A percentile compares a stretch with the other conserved stretches of the same genome.
Conservation (phyloP, 2,329 filamentous ascomycete species). For the Didymella segeticola region DNA sequence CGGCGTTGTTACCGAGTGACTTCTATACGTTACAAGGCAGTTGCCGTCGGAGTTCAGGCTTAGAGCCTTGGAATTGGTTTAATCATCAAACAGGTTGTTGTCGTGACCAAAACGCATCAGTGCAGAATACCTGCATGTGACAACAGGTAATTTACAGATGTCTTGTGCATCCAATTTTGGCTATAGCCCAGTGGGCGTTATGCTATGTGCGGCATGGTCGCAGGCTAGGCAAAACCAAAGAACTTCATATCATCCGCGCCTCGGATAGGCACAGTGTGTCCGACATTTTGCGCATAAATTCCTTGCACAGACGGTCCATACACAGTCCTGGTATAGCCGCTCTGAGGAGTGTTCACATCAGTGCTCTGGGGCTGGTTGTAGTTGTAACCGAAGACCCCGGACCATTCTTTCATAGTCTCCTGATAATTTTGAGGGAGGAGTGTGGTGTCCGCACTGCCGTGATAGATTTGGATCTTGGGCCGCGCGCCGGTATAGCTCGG, state of each 20-base stretch:
- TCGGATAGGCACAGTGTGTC: constrained; percentile 45
- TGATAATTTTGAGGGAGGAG: constrained; percentile 62
- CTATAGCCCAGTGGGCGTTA: no score
- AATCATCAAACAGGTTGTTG: no score
- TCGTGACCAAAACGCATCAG: no score
- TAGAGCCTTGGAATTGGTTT: no score
- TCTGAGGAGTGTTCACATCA: constrained; percentile 38
- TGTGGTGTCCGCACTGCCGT: constrained; percentile 60
- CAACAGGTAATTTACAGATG: no score
- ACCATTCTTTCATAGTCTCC: constrained; percentile 55
- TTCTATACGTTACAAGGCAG: no score
- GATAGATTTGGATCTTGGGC: constrained; percentile 65
- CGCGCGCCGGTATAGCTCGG: constrained; percentile 58
- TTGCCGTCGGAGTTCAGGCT: no score
- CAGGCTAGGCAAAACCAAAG: constrained; percentile 26
- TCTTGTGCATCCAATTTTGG: no score
- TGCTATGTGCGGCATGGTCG: no score
- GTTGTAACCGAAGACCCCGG: constrained; percentile 42
- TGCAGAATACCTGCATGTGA: no score
- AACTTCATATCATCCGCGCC: constrained; percentile 46
- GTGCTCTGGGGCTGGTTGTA: constrained; percentile 42
- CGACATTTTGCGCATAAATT: constrained; percentile 44
- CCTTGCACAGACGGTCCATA: constrained; percentile 45
- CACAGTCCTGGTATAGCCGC: constrained; percentile 40
- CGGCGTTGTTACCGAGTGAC: no score